A percentile compares a stretch with the other conserved stretches of the same genome.
phyloP scores from a whole-genome alignment of 345 rosid genomes.

The Eucalyptus globulus region DNA sequence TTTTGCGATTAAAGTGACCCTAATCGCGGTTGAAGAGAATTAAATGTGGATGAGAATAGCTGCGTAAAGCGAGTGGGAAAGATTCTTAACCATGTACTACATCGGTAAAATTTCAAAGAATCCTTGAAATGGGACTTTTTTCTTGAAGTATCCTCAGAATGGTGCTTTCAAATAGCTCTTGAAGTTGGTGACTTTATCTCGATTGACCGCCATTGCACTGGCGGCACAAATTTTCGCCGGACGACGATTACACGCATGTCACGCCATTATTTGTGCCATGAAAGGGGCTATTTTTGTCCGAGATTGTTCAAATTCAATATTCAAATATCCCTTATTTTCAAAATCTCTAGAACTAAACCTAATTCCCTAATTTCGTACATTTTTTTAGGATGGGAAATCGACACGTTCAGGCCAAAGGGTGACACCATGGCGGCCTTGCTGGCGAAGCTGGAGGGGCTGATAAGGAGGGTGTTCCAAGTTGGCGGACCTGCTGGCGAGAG shows the following conservation, averaged over 20 bases:
- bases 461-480: conserved; percentile 60
- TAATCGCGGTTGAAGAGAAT: neutral
- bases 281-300: neutral
- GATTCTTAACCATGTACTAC: neutral
- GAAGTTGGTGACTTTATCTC: neutral
- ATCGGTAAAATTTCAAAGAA: neutral
- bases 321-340: neutral
- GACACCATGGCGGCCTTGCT: conserved; percentile 68
- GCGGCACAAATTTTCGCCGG: neutral
- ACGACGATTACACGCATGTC: neutral
- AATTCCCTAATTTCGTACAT: neutral
- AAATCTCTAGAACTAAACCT: neutral
- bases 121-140: neutral
- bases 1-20: neutral
- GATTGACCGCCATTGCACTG: neutral
- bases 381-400: conserved; percentile 10
- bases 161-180: neutral
- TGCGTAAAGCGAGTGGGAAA: neutral
- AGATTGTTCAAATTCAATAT: neutral
- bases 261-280: neutral
- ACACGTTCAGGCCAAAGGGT: conserved; percentile 60
- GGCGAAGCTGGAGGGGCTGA: conserved; percentile 53
- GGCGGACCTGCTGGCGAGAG: conserved; percentile 26
- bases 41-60: neutral
- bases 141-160: neutral